Conservation (phyloP, 2,329 filamentous ascomycete species). For the Colletotrichum sidae region DNA sequence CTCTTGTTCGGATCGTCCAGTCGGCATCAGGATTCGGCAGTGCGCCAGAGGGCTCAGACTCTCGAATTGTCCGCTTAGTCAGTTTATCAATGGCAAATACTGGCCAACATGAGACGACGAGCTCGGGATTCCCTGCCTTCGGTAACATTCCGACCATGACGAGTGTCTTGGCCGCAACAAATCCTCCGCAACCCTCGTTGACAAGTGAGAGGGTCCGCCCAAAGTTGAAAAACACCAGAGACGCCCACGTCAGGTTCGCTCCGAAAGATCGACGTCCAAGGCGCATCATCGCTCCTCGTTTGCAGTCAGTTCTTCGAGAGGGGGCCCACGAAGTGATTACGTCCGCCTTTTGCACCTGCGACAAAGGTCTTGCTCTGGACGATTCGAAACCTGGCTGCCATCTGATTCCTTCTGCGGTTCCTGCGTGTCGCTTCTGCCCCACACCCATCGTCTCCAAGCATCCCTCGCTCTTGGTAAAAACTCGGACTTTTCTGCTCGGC, state of each 20-base stretch:
- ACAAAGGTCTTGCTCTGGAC: conserved; percentile 11
- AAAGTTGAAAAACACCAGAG: conserved; percentile 16
- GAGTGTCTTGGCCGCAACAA: conserved; percentile 7
- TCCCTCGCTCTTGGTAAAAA: no score
- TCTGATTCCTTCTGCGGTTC: no score
- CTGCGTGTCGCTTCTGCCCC: no score
- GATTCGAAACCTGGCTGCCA: not conserved
- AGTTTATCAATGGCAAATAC: not conserved
- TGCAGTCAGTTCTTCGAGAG: not conserved
- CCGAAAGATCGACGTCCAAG: conserved; percentile 7
- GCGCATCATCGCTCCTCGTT: not conserved
- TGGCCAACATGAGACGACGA: conserved; percentile 2
- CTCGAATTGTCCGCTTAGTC: conserved; percentile 20
- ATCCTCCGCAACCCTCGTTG: conserved; percentile 13
- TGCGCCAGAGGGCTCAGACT: not conserved
- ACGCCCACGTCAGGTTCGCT: not conserved
- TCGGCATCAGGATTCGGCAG: conserved; percentile 30
- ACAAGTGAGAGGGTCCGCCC: not conserved
- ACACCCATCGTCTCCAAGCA: no score
- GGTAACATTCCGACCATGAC: conserved; percentile 20
- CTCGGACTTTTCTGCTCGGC: no score
- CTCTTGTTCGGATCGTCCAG: conserved; percentile 2
- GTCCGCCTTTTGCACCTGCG: conserved; percentile 1
- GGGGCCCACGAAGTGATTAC: not conserved
- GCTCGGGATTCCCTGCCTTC: conserved; percentile 1